Conservation (phyloP, 306 rosid genomes). For the Cyclanthera cordifolia region DNA sequence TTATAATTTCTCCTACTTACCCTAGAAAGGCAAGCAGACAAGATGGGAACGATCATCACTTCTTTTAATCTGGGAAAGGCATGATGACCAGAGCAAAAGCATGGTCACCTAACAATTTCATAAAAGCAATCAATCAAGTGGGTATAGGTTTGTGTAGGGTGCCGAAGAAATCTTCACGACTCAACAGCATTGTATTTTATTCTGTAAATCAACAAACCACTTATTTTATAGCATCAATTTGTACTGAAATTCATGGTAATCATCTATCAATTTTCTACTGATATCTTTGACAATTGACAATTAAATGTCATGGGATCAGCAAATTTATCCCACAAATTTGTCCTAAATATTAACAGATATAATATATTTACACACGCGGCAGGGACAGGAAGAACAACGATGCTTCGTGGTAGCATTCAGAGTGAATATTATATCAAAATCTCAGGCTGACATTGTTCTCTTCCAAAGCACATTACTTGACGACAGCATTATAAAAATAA, state of each 20-base stretch:
- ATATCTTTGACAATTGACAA: too few relatives aligned
- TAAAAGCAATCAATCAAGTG: neutral
- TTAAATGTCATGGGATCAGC: too few relatives aligned
- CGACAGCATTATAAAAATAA: constrained; percentile 13
- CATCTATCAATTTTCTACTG: neutral
- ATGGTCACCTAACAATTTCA: neutral
- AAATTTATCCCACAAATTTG: too few relatives aligned
- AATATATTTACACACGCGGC: too few relatives aligned
- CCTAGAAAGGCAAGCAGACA: too few relatives aligned
- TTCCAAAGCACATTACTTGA: constrained; percentile 21
- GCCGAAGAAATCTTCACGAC: neutral
- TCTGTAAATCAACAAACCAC: neutral
- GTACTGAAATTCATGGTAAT: too few relatives aligned
- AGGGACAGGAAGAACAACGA: neutral
- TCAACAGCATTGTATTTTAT: neutral
- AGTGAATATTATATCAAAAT: constrained; percentile 22
- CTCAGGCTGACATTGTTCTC: constrained; percentile 26
- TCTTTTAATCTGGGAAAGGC: neutral
- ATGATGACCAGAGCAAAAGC: neutral
- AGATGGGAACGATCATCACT: neutral
- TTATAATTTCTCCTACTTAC: too few relatives aligned
- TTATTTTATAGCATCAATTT: neutral
- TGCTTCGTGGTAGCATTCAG: neutral
- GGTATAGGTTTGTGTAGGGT: neutral
- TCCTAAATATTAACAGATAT: neutral